phyloP scores from a whole-genome alignment of 2,329 filamentous ascomycete genomes.

The Fusarium burgessii region DNA sequence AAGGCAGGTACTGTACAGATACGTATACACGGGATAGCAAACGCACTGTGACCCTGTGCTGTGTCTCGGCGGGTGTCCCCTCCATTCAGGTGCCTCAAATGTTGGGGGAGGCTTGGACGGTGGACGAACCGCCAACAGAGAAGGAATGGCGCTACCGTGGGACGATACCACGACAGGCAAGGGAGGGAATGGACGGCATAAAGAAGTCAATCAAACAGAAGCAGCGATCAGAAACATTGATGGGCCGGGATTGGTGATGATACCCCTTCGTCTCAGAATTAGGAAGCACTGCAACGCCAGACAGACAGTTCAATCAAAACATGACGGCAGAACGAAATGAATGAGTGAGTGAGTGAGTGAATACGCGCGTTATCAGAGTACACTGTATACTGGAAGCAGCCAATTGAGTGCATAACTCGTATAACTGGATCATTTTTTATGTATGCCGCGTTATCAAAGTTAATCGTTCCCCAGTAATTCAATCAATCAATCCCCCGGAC shows the following conservation, averaged over 20 bases:
- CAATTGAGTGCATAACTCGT: slow-evolving; percentile 24
- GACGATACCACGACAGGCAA: slow-evolving; percentile 41
- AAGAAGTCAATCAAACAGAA: slow-evolving; percentile 38
- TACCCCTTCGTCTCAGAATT: slow-evolving; percentile 39
- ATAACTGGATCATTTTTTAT: slow-evolving; percentile 9
- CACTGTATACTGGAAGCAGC: slow-evolving; percentile 22
- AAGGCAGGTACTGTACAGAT: slow-evolving; percentile 23
- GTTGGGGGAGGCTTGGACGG: slow-evolving; percentile 29
- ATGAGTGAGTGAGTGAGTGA: neutral
- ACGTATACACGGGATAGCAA: neutral
- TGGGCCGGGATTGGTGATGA: slow-evolving; percentile 32
- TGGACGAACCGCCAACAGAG: slow-evolving; percentile 30
- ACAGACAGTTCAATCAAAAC: slow-evolving; percentile 30
- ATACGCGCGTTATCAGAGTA: slow-evolving; percentile 25
- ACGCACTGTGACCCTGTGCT: slow-evolving; percentile 34
- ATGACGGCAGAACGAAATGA: slow-evolving; percentile 25
- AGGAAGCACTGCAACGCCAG: slow-evolving; percentile 36
- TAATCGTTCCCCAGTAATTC: neutral
- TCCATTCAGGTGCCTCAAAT: slow-evolving; percentile 26
- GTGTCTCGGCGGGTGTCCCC: neutral
- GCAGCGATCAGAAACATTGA: slow-evolving; percentile 37
- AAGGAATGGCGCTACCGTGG: slow-evolving; percentile 45
- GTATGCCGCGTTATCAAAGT: slow-evolving; percentile 21
- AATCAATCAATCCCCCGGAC: neutral
- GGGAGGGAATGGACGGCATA: slow-evolving; percentile 35